phyloP scores from a whole-genome alignment of 352 stramenopile genomes.

The Phytophthora sp. region DNA sequence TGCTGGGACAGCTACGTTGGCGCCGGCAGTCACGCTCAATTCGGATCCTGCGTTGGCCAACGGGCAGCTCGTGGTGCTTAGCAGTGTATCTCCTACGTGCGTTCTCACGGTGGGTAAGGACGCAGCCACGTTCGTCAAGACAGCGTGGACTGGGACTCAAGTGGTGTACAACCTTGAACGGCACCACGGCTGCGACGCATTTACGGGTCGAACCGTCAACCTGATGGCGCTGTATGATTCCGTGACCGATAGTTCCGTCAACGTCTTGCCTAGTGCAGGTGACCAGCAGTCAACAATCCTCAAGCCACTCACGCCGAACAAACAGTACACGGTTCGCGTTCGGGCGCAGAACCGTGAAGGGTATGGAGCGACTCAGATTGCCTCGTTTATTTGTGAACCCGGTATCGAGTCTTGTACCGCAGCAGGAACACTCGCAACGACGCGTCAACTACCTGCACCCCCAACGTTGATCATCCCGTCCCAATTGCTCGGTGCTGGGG shows the following conservation, averaged over 20 bases:
- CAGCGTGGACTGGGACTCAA: slow-evolving; percentile 39
- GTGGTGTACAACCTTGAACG: slow-evolving; percentile 51
- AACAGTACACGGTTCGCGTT: slow-evolving; percentile 80
- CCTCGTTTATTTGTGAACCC: slow-evolving; percentile 88
- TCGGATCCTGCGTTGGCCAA: slow-evolving; percentile 34
- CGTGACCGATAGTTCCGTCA: slow-evolving; percentile 48
- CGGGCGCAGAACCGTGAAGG: slow-evolving; percentile 88
- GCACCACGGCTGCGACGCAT: slow-evolving; percentile 73
- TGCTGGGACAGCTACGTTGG: slow-evolving; percentile 18
- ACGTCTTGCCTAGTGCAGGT: slow-evolving; percentile 27
- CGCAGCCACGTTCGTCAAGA: slow-evolving; percentile 29
- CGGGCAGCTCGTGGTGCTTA: slow-evolving; percentile 55
- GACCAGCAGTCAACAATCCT: slow-evolving; percentile 25
- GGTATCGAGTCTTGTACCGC: slow-evolving; percentile 81
- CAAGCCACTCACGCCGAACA: slow-evolving; percentile 50
- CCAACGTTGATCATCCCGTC: slow-evolving; percentile 55
- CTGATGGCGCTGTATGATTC: slow-evolving; percentile 55
- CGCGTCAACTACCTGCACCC: slow-evolving; percentile 60
- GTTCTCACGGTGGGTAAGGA: slow-evolving; percentile 52
- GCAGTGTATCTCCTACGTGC: slow-evolving; percentile 50
- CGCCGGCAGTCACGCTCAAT: slow-evolving; percentile 46
- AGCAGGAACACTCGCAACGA: slow-evolving; percentile 39
- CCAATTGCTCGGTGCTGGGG: slow-evolving; percentile 45
- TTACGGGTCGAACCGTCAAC: slow-evolving; percentile 37
- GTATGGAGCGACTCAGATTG: slow-evolving; percentile 56